Evolutionary conservation across 768 basidiomycete species (phyloP).

Genomic region (Tricholoma matsutake): DNA sequence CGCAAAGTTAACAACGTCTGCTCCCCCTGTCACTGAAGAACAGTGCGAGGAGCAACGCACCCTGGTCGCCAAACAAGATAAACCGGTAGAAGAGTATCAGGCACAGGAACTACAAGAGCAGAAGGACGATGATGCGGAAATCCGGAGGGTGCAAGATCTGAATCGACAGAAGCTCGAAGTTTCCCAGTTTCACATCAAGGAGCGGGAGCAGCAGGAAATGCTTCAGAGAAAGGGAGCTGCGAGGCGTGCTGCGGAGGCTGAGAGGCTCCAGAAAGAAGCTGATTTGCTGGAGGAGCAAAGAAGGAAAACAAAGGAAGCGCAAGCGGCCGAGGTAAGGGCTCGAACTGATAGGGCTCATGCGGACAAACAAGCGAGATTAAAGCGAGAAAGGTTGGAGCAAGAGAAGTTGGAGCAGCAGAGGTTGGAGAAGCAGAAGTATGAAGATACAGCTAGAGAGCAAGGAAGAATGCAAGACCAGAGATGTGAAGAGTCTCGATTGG

Average conservation of each 20-base stretch:
- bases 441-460: too few relatives aligned
- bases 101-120: slow-evolving; percentile 2
- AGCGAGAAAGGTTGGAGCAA: not conserved
- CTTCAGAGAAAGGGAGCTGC: not conserved
- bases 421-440: not conserved
- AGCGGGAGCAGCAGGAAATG: slow-evolving; percentile 2
- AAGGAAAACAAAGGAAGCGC: not conserved
- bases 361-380: not conserved
- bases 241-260: not conserved
- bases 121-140: slow-evolving; percentile 4
- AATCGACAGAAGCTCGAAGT: slow-evolving; percentile 5
- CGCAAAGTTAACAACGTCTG: not conserved
- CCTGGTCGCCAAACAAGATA: not conserved
- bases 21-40: not conserved
- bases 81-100: not conserved
- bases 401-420: not conserved
- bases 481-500: too few relatives aligned
- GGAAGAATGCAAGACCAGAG: too few relatives aligned
- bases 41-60: not conserved
- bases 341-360: not conserved
- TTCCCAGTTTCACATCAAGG: slow-evolving; percentile 5
- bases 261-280: not conserved
- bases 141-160: slow-evolving; percentile 4
- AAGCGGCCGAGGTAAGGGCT: not conserved
- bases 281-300: not conserved